These are phyloP conservation scores for Digitaria exilis DNA, from an alignment of 202 grass and related monocot species.

Conservation along the genomic window DNA sequence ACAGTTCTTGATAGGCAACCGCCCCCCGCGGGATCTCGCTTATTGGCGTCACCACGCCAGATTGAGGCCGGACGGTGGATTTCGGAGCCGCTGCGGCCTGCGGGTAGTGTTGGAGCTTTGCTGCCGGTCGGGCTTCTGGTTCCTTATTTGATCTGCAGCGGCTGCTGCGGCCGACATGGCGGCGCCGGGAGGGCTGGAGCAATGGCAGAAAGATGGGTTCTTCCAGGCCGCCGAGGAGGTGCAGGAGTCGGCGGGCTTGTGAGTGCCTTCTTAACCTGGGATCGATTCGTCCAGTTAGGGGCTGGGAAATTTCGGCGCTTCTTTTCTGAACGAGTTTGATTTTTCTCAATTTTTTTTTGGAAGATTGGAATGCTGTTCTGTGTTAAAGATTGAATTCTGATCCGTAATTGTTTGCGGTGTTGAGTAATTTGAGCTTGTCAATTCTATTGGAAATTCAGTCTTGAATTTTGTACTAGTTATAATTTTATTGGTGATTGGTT, in stretches of 20 bases:
- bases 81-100: constrained; percentile 2
- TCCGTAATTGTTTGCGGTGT: not conserved
- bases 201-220: constrained; percentile 91
- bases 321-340: not conserved
- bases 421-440: not conserved
- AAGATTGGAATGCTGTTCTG: no score
- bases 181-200: constrained; percentile 65
- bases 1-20: not conserved
- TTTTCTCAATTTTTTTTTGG: no score
- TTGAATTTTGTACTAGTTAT: not conserved
- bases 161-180: constrained; percentile 49
- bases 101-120: not conserved
- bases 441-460: not conserved
- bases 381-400: not conserved
- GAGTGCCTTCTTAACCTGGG: constrained; percentile 34
- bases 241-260: constrained; percentile 83
- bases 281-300: constrained; percentile 23
- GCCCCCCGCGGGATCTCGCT: constrained; percentile 20
- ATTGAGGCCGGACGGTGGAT: not conserved
- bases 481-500: not conserved
- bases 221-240: constrained; percentile 91
- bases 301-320: not conserved
- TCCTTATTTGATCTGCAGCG: constrained; percentile 34
- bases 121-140: not conserved
- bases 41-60: not conserved